Evolutionary conservation across 768 basidiomycete genomes (phyloP).

Genomic region (Mycena venus): DNA sequence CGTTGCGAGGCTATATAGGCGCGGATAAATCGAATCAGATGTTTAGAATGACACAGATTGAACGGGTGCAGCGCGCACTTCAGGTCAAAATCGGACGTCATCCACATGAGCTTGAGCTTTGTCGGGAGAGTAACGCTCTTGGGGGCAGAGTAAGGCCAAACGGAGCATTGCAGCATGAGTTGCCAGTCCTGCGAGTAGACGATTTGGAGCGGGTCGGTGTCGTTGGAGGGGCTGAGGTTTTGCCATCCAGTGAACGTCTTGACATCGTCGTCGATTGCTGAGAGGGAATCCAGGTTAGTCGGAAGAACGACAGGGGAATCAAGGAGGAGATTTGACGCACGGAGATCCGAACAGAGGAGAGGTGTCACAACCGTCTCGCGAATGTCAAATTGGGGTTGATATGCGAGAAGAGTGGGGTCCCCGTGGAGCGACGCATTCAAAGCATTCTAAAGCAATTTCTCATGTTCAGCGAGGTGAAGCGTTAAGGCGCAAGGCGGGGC

Average conservation of each 20-base stretch:
- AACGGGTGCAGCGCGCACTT: slow-evolving; percentile 11
- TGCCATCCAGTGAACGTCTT: slow-evolving; percentile 18
- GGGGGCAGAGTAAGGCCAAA: slow-evolving; percentile 5
- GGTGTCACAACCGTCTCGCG: slow-evolving; percentile 18
- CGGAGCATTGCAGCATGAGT: slow-evolving; percentile 3
- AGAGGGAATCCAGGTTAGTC: neutral
- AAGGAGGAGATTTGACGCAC: neutral
- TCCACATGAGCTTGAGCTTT: slow-evolving; percentile 10
- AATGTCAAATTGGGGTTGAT: slow-evolving; percentile 2
- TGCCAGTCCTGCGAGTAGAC: slow-evolving; percentile 25
- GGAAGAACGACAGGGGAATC: neutral
- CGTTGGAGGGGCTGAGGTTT: neutral
- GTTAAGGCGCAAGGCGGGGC: neutral
- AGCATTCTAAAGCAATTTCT: neutral
- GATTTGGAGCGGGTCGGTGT: slow-evolving; percentile 11
- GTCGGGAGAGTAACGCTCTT: neutral
- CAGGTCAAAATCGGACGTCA: slow-evolving; percentile 27
- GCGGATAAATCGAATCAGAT: neutral
- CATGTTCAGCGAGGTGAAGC: neutral
- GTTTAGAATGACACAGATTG: neutral
- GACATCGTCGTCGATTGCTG: neutral
- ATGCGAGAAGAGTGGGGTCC: slow-evolving; percentile 21
- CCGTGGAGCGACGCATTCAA: slow-evolving; percentile 23
- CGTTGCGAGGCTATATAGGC: slow-evolving; percentile 21
- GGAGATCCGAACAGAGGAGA: slow-evolving; percentile 23